A percentile compares a stretch with the other conserved stretches of the same genome.
phyloP scores from a whole-genome alignment of 345 rosid species.

The Hypericum perforatum region DNA sequence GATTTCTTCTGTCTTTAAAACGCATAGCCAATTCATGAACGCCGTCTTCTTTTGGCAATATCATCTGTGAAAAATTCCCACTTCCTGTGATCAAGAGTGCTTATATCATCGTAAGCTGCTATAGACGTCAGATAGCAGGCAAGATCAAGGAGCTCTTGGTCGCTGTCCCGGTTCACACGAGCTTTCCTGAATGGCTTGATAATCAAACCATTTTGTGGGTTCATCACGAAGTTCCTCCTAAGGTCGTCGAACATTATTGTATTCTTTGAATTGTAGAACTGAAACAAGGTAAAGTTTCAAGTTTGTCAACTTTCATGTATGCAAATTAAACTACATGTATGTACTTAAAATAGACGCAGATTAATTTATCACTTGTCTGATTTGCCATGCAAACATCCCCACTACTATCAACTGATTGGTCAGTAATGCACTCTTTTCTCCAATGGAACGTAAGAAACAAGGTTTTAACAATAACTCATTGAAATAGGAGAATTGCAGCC shows the following conservation, averaged over 20 bases:
- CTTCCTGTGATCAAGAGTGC: slow-evolving; percentile 55
- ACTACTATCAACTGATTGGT: too few relatives aligned
- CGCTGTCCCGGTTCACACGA: slow-evolving; percentile 72
- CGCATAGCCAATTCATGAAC: slow-evolving; percentile 20
- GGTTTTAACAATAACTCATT: too few relatives aligned
- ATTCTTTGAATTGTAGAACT: slow-evolving; percentile 71
- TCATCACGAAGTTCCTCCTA: slow-evolving; percentile 84
- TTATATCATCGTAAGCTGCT: slow-evolving; percentile 71
- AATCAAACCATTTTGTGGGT: slow-evolving; percentile 77
- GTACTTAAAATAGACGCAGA: too few relatives aligned
- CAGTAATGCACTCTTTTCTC: too few relatives aligned
- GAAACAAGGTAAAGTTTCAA: slow-evolving; percentile 11
- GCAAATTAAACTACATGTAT: too few relatives aligned
- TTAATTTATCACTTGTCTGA: too few relatives aligned
- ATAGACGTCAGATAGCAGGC: slow-evolving; percentile 77
- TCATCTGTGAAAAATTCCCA: slow-evolving; percentile 71
- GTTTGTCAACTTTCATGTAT: neutral
- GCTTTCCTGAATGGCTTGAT: slow-evolving; percentile 85
- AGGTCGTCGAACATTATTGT: slow-evolving; percentile 98
- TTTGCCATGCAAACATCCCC: too few relatives aligned
- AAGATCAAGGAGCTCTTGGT: slow-evolving; percentile 80
- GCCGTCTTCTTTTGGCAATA: slow-evolving; percentile 61
- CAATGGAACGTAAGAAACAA: too few relatives aligned
- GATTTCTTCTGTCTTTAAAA: too few relatives aligned
- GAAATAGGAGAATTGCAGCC: too few relatives aligned